Base-by-base conservation (phyloP, 371 early-diverging fungal species). In the Umbelopsis sp. region DNA sequence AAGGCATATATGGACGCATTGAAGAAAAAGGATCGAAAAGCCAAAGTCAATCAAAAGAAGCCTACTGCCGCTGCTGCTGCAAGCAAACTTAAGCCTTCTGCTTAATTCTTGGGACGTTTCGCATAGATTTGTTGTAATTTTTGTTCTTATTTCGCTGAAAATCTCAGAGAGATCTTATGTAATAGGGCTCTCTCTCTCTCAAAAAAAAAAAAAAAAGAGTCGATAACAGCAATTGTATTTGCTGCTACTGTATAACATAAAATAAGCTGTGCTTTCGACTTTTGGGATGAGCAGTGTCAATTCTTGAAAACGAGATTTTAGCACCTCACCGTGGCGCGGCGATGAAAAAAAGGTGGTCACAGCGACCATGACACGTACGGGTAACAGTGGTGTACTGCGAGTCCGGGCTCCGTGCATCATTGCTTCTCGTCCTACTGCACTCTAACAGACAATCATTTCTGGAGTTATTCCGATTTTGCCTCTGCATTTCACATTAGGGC, bases 1-100 rank as follows among this genome's bases (percentile, higher is more conserved):
- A 70, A 74, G 66, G 83, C 83, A 9, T 80, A 83, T 65, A 83
- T 83, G 83, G 80, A 83, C 69, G 72, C 80, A 11, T 65, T 83
- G 25, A 80, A 83, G 70, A 83, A 83, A 70, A 83, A 79, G 70
- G 80, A 79, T 14, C 77, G 83, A 29, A 72, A 71, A 44, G 77
- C 57, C 5, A 57, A 57, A 35, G 57, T 57, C 9, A 24, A 57
- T 10, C 57, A 77, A 65, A 80, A 80, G 72, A 79, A 77, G 67
- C 65, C 67, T 24, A 70, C 69, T 38, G 68, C 69, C 20, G 46
- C 35, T 57, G 68, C 70, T 32, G 46, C 57, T 35, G 57, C 57
- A 18, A 57, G 57, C 57, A 57, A 57, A 35, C 35, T 57, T 4
- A 57, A 57, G 57, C 57, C 57, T 57, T 57, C 57, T 35, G 57